Base-by-base conservation (phyloP, 1,284 basidiomycete genomes). In the Vanrija sp. region DNA sequence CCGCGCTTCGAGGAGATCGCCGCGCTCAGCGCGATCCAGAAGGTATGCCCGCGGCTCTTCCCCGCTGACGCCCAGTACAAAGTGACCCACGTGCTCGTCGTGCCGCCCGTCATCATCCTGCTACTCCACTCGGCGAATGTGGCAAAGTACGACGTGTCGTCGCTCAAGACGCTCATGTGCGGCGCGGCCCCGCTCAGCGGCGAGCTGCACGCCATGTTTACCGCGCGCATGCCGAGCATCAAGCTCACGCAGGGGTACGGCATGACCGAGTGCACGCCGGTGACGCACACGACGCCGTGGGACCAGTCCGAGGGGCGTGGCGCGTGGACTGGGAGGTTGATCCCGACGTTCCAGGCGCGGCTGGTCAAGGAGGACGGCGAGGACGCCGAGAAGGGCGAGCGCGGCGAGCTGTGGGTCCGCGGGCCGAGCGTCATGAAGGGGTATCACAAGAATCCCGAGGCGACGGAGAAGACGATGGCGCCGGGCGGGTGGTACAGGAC, bases 381-480 rank as follows among this genome's bases (percentile, higher is more conserved):
- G 6, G 54, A 84, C 16, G 49, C 84, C 14, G 81, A 80, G 19
- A 78, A 76, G 3, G 82, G 81, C 15, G 76, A 84, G 56, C 75
- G 82, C 0, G 91, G 92, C 3, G 91, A 95, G 71, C 66, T 95
- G 10, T 90, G 88, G 86, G 57, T 91, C 7, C 79, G 83, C 49
- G 89, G 89, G 0, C 85, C 87, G 0, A 83, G 78, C 5, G 78
- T 92, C 47, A 91, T 91, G 88, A 89, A 88, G 83, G 79, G 79
- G 5, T 82, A 81, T 63, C 73, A 78, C 63, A 85, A 85, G 65
- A 88, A 90, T 57, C 74, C 78, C 0, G 71, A 75, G 18, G 87
- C 88, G 12, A 91, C 88, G 0, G 71, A 73, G n/a, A 78, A 82
- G 8, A 74, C 83, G 2, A 87, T 92, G 62, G 89, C 86, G 0